Evolutionary conservation across 495 filamentous ascomycete species (phyloP), one percentile per base, ranked within the genome.

Genomic region (Patellaria atrata): DNA sequence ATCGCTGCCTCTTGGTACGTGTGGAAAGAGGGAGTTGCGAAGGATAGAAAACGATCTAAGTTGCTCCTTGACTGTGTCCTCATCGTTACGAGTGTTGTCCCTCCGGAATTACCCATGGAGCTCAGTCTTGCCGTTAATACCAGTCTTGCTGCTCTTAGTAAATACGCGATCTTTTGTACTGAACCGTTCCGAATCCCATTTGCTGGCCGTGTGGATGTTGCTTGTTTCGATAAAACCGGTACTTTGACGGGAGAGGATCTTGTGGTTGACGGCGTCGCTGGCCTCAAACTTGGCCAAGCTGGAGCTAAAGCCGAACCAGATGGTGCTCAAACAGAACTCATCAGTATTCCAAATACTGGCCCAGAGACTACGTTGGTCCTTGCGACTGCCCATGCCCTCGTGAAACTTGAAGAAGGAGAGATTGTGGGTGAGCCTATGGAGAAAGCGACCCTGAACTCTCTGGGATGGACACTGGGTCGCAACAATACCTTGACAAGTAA

Each of bases 1-100:
- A 67, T 99, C 55, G 89, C 89, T 35, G 89, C 89, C 21, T 91
- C 87, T n/a, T 96, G 91, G 89, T 99, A 99, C 54, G 89, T 99
- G 30, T 99, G 89, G 89, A 73, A 84, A 39, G 87, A 99, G 57
- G 89, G 89, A 60, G 86, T 96, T 23, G 59, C 67, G 36, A 79
- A 77, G 61, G 87, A 96, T 54, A 77, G 89, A 48, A 94, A 96
- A 66, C 75, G 89, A 38, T 94, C 84, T 14, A 99, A 99, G 69
- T 70, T 99, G 20, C 70, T 99, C 38, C 73, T 99, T 34, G 89
- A 99, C 58, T 99, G 89, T 59, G 75, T 99, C 47, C 71, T 99
- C 39, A 99, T 99, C 48, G 70, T 96, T 44, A 99, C 89, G 13
- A 93, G 83, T 51, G 89, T 99, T 35, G 89, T 99, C 3, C 89